Conservation (phyloP, 306 rosid species). For the Prosopis cineraria region DNA sequence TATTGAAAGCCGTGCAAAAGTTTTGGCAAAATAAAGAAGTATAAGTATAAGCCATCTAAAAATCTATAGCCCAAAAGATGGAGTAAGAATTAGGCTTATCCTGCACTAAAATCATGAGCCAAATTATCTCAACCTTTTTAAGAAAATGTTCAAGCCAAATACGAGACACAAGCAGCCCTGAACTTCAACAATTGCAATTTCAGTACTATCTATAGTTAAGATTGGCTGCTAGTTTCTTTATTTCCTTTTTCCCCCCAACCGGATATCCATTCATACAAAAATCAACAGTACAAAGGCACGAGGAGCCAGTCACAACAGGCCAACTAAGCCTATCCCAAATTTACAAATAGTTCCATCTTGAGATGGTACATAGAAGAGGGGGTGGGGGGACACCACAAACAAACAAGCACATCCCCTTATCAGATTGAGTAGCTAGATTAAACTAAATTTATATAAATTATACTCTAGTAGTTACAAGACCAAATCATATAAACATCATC, state of each 20-base stretch:
- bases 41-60: neutral
- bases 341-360: neutral
- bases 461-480: neutral
- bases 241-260: neutral
- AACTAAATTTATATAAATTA: neutral
- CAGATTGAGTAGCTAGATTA: neutral
- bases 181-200: neutral
- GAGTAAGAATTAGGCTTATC: neutral
- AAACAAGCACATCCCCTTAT: neutral
- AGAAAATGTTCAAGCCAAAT: neutral
- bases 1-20: neutral
- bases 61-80: neutral
- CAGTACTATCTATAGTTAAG: constrained; percentile 12
- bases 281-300: neutral
- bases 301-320: neutral
- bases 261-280: neutral
- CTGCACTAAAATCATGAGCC: neutral
- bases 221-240: neutral
- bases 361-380: neutral
- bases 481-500: neutral
- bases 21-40: neutral
- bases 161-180: neutral
- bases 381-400: neutral
- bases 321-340: neutral
- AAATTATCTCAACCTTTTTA: neutral